Conservation (phyloP, 495 filamentous ascomycete genomes). For the Hypoxylon subgilvum region DNA sequence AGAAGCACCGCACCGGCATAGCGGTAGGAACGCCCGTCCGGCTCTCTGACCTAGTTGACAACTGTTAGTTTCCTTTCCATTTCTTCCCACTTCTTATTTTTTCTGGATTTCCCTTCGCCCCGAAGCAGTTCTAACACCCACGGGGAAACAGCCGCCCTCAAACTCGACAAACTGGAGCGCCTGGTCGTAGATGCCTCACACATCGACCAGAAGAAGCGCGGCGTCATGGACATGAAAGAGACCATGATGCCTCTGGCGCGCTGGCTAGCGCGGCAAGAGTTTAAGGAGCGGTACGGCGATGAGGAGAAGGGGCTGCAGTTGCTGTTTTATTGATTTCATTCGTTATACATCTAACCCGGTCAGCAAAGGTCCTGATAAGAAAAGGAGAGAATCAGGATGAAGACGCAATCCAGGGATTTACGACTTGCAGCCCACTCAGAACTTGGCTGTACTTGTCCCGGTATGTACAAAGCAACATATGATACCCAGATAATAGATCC, state of each 20-base stretch:
- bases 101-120: no score
- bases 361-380: no score
- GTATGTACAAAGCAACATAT: conserved; percentile 11
- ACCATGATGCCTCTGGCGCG: conserved; percentile 75
- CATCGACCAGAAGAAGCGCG: conserved; percentile 89
- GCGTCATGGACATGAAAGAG: conserved; percentile 92
- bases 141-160: conserved; percentile 69
- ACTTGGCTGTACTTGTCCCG: background rate
- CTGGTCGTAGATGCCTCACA: conserved; percentile 89
- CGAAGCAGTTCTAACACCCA: conserved; percentile 21
- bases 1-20: conserved; percentile 73
- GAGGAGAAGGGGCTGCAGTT: conserved; percentile 58
- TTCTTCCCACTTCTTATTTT: conserved; percentile 2
- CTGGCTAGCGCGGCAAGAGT: conserved; percentile 67
- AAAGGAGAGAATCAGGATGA: no score
- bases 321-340: conserved; percentile 59
- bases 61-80: conserved; percentile 58
- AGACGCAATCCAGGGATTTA: no score
- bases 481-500: conserved; percentile 26
- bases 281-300: conserved; percentile 71
- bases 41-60: conserved; percentile 78
- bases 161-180: conserved; percentile 69
- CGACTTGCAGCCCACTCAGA: background rate
- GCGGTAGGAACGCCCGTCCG: conserved; percentile 88
- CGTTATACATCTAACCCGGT: background rate